phyloP scores from a whole-genome alignment of 2,329 filamentous ascomycete genomes.

The Monosporascus sp. region DNA sequence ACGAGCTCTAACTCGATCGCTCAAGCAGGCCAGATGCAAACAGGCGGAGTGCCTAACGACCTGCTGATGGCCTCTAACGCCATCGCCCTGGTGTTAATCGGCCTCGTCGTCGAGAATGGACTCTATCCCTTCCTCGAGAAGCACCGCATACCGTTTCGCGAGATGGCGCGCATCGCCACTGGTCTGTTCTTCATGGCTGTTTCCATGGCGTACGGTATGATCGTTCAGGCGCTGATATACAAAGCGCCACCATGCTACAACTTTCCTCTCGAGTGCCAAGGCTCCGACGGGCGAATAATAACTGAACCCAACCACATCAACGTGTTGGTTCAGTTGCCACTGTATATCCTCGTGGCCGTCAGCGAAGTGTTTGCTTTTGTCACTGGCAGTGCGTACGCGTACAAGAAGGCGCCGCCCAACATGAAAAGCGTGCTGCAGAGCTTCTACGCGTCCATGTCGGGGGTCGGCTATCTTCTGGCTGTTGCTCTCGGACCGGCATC shows the following conservation, averaged over 20 bases:
- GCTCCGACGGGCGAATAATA: too few relatives aligned
- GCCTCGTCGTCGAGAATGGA: neutral
- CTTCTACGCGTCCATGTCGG: neutral
- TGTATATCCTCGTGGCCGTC: neutral
- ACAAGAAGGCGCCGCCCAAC: neutral
- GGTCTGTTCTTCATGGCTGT: neutral
- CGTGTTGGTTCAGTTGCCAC: neutral
- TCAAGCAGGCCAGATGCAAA: too few relatives aligned
- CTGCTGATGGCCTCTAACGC: neutral
- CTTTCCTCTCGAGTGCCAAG: slow-evolving; percentile 20
- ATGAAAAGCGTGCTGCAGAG: neutral
- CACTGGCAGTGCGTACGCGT: neutral
- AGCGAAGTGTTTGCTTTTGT: neutral
- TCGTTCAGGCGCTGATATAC: slow-evolving; percentile 42
- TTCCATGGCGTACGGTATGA: slow-evolving; percentile 42
- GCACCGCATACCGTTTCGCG: neutral
- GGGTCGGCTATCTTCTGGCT: neutral
- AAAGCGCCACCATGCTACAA: slow-evolving; percentile 13
- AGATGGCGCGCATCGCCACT: neutral
- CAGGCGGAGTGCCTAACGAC: too few relatives aligned
- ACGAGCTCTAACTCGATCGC: too few relatives aligned
- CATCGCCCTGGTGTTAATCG: neutral
- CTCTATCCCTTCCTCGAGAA: neutral
- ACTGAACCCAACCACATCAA: neutral
- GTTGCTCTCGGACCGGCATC: neutral